Evolutionary conservation across 176 grass and related monocot species (phyloP).

Genomic region (Oryza punctata): DNA sequence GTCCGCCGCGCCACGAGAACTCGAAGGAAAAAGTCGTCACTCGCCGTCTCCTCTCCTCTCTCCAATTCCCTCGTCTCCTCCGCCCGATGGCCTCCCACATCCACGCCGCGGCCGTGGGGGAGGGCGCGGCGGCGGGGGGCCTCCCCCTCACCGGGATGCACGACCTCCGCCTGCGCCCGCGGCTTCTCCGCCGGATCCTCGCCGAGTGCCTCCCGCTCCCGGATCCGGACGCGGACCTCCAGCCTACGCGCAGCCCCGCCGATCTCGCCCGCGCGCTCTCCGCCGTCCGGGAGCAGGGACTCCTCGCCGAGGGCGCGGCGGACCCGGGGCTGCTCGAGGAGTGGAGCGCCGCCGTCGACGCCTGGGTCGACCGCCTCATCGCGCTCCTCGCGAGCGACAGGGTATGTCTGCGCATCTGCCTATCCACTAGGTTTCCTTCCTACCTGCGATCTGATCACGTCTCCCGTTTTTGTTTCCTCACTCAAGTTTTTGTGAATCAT

Average conservation of each 20-base stretch:
- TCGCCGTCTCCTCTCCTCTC: no score
- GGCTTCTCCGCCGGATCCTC: neutral
- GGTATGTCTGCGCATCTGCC: neutral
- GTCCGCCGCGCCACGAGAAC: no score
- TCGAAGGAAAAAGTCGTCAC: no score
- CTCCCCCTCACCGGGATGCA: neutral
- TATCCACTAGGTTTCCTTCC: neutral
- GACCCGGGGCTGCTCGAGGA: neutral
- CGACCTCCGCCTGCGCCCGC: constrained; percentile 10
- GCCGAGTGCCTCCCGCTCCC: neutral
- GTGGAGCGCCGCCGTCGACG: constrained; percentile 19
- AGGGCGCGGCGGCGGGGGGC: neutral
- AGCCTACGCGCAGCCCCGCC: neutral
- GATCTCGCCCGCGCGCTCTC: neutral
- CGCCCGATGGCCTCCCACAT: neutral
- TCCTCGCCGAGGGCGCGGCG: neutral
- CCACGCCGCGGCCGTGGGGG: neutral
- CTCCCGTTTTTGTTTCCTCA: neutral
- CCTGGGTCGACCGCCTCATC: constrained; percentile 23
- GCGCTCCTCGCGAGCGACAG: neutral
- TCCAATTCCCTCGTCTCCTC: neutral
- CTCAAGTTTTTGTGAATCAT: neutral
- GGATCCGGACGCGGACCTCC: neutral
- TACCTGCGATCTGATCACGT: neutral
- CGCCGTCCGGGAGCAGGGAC: neutral